Conservation (phyloP, 345 rosid genomes). For the Balakata baccata region DNA sequence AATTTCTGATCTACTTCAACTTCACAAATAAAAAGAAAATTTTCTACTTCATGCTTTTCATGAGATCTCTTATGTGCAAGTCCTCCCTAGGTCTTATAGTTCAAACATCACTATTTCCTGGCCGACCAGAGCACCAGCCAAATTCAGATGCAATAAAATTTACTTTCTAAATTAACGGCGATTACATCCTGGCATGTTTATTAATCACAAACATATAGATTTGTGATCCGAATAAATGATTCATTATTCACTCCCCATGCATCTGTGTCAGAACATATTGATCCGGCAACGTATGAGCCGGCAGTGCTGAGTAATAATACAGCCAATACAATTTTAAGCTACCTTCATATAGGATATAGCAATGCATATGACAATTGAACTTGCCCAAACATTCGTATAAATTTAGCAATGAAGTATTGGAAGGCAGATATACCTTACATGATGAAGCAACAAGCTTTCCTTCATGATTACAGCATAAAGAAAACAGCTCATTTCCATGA, state of each 20-base stretch:
- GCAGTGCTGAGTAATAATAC: not conserved
- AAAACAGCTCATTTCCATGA: slow-evolving; percentile 89
- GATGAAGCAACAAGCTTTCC: slow-evolving; percentile 88
- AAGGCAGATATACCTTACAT: slow-evolving; percentile 65
- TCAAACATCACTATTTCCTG: not conserved
- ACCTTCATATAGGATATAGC: not conserved
- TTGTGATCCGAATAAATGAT: not conserved
- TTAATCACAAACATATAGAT: not conserved
- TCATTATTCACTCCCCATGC: not conserved
- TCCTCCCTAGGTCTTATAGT: not conserved
- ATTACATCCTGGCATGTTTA: not conserved
- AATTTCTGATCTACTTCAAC: not conserved
- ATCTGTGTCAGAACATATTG: not conserved
- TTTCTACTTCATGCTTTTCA: not conserved
- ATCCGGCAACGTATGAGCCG: not conserved
- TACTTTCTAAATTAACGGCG: not conserved
- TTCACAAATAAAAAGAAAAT: not conserved
- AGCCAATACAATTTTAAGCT: not conserved
- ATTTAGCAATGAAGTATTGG: not conserved
- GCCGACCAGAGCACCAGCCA: not conserved
- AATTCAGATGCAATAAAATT: not conserved
- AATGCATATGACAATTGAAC: not conserved
- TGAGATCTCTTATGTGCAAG: not conserved
- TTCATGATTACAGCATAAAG: slow-evolving; percentile 67
- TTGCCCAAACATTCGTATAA: not conserved